Evolutionary conservation across 768 basidiomycete genomes (phyloP).

Genomic region (Pisolithus tinctorius): DNA sequence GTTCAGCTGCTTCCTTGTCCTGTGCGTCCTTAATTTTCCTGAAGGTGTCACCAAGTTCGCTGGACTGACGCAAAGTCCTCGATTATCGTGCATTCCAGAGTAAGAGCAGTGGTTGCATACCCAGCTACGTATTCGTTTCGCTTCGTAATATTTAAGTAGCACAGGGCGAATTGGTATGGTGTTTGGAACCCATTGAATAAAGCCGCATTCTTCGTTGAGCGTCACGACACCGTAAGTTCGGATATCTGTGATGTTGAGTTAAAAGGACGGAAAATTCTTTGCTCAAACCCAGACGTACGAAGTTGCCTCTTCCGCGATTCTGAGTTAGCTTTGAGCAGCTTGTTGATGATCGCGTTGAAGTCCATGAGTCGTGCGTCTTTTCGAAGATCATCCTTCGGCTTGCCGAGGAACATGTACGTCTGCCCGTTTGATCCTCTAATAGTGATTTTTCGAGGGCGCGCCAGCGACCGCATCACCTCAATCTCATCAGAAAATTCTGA

Average conservation of each 20-base stretch:
- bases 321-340: conserved; percentile 86
- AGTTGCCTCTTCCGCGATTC: conserved; percentile 88
- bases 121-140: conserved; percentile 39
- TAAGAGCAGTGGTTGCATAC: conserved; percentile 28
- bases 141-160: conserved; percentile 60
- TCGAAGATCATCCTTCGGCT: conserved; percentile 94
- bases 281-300: conserved; percentile 44
- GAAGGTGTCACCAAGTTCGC: conserved; percentile 41
- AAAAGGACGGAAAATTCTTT: neutral
- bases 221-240: conserved; percentile 98
- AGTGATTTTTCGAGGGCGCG: conserved; percentile 85
- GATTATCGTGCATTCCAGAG: neutral
- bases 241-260: conserved; percentile 45
- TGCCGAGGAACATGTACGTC: conserved; percentile 86
- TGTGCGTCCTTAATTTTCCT: conserved; percentile 42
- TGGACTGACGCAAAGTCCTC: conserved; percentile 26
- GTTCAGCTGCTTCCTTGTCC: conserved; percentile 44
- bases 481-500: conserved; percentile 78
- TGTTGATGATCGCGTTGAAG: conserved; percentile 96
- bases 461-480: conserved; percentile 86
- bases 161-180: conserved; percentile 79
- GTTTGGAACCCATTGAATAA: conserved; percentile 98
- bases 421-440: conserved; percentile 80
- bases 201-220: conserved; percentile 93
- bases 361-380: conserved; percentile 99